Conservation (phyloP, 192 early-diverging fungal species). For the Rhizophagus prolifer region DNA sequence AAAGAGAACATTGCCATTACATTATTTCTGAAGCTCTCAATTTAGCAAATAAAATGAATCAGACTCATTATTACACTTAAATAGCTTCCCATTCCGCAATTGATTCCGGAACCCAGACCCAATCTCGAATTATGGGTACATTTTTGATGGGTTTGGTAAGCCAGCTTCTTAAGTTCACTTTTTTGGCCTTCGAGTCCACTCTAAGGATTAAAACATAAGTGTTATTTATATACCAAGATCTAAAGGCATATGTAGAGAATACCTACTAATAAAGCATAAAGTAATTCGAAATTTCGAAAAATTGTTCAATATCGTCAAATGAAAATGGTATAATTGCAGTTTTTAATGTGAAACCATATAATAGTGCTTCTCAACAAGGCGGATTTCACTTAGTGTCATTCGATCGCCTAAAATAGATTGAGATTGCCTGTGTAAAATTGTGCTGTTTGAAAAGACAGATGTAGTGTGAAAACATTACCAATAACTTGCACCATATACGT, state of each 20-base stretch:
- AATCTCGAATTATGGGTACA: slow-evolving; percentile 25
- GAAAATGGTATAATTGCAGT: slow-evolving; percentile 22
- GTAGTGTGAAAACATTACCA: slow-evolving; percentile 21
- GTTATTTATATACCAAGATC: not conserved
- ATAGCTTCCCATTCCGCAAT: not conserved
- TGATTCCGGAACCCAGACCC: slow-evolving; percentile 27
- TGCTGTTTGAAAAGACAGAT: not conserved
- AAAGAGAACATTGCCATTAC: too few relatives aligned
- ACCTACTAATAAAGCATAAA: slow-evolving; percentile 22
- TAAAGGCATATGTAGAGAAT: slow-evolving; percentile 15
- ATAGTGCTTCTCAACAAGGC: not conserved
- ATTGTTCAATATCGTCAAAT: slow-evolving; percentile 22
- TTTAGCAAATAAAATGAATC: too few relatives aligned
- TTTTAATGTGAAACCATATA: slow-evolving; percentile 2
- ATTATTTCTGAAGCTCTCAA: too few relatives aligned
- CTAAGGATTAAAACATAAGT: slow-evolving; percentile 20
- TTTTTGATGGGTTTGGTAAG: not conserved
- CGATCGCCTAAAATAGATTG: slow-evolving; percentile 11
- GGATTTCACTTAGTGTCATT: not conserved
- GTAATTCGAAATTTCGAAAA: slow-evolving; percentile 17
- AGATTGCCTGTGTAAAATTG: not conserved
- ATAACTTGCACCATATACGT: slow-evolving; percentile 25
- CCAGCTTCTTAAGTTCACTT: slow-evolving; percentile 17
- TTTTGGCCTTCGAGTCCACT: slow-evolving; percentile 18
- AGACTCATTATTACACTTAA: not conserved